These are phyloP conservation scores for Phaffia rhodozyma DNA, from an alignment of 1,284 basidiomycete genomes.

Conservation along the genomic window DNA sequence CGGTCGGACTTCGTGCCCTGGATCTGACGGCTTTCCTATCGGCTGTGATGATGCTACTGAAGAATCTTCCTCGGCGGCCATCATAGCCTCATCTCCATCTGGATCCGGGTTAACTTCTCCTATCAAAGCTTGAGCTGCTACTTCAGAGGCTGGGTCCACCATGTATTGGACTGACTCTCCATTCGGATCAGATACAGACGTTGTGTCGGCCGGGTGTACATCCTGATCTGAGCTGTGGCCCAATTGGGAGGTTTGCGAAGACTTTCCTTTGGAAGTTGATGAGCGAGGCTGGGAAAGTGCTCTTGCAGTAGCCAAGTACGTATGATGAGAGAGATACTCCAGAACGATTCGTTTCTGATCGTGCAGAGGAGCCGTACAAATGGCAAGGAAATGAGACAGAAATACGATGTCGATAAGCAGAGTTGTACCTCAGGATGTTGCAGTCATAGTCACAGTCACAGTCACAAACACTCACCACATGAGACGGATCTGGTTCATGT, in stretches of 20 bases:
- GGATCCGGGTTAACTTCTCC: background rate
- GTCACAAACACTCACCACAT: too few species aligned
- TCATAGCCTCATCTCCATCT: background rate
- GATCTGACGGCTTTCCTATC: background rate
- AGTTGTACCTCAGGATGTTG: too few species aligned
- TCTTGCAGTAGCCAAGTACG: constrained; percentile 12
- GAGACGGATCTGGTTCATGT: too few species aligned
- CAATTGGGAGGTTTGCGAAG: background rate
- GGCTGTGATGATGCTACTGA: background rate
- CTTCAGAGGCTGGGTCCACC: background rate
- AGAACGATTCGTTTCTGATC: constrained; percentile 12
- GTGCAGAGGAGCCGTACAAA: too few species aligned
- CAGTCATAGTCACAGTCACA: too few species aligned
- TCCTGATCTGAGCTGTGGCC: background rate
- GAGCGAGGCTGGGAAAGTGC: constrained; percentile 7
- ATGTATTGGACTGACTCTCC: constrained; percentile 5
- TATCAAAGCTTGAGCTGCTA: background rate
- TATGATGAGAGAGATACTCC: constrained; percentile 12
- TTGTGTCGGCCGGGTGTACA: background rate
- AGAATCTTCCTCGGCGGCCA: background rate
- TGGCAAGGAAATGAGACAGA: too few species aligned
- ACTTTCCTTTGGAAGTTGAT: background rate
- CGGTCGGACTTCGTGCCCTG: background rate
- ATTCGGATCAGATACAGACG: background rate
- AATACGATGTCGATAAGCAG: too few species aligned